A percentile compares a stretch with the other conserved stretches of the same genome.
phyloP scores from a whole-genome alignment of 208 protist genomes.

The Acanthamoeba royreba region DNA sequence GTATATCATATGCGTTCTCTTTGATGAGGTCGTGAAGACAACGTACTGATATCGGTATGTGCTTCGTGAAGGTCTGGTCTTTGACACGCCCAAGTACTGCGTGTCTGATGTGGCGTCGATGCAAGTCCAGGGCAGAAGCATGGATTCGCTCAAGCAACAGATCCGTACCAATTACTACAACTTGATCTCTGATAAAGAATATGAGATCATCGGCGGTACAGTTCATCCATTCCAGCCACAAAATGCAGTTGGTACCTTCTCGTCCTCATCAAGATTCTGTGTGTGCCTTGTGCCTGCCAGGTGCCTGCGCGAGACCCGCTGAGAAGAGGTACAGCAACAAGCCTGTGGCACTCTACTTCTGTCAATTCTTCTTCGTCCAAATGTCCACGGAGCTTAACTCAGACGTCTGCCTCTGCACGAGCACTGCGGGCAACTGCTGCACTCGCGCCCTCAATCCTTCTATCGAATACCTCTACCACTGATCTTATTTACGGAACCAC shows the following conservation, averaged over 20 bases:
- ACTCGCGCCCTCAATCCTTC: background rate
- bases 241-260: background rate
- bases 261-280: background rate
- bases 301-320: background rate
- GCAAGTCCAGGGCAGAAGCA: background rate
- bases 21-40: background rate
- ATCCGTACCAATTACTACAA: background rate
- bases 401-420: background rate
- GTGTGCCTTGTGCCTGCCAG: too few relatives aligned
- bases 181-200: background rate
- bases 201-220: background rate
- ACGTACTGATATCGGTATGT: background rate
- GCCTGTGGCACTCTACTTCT: background rate
- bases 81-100: background rate
- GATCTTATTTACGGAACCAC: too few relatives aligned
- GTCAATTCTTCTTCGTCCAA: background rate
- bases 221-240: background rate
- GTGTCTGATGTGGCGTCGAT: background rate
- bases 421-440: background rate
- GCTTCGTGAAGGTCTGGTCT: background rate
- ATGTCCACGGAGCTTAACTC: background rate
- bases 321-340: background rate
- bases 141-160: background rate
- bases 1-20: background rate
- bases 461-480: background rate